phyloP scores from a whole-genome alignment of 1,139 yeast genomes.

The Saccharomyces hybrid region DNA sequence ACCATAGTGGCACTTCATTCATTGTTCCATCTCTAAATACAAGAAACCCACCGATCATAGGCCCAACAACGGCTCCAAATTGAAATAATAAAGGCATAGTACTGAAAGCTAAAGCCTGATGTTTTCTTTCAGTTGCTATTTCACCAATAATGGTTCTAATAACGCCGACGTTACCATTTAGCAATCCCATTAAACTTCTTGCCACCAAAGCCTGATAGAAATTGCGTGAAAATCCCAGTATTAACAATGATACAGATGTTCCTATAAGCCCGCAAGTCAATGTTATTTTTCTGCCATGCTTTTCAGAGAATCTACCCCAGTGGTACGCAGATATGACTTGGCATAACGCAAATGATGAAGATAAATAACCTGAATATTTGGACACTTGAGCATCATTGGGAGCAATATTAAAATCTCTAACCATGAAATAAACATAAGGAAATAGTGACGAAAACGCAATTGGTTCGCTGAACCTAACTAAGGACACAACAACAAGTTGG shows the following conservation, averaged over 20 bases:
- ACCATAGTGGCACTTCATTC: constrained; percentile 11
- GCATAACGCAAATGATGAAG: constrained; percentile 46
- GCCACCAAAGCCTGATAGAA: constrained; percentile 47
- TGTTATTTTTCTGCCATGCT: constrained; percentile 49
- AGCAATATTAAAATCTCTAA: constrained; percentile 47
- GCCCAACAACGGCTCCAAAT: constrained; percentile 51
- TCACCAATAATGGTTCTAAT: constrained; percentile 56
- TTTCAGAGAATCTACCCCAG: constrained; percentile 53
- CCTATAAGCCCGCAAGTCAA: constrained; percentile 47
- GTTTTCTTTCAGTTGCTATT: constrained; percentile 45
- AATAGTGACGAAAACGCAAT: constrained; percentile 55
- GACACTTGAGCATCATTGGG: constrained; percentile 46
- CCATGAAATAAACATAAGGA: constrained; percentile 60
- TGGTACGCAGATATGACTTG: constrained; percentile 49
- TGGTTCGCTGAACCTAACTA: constrained; percentile 52
- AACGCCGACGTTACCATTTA: constrained; percentile 58
- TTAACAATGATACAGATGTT: constrained; percentile 39
- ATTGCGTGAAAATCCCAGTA: constrained; percentile 46
- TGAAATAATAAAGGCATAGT: constrained; percentile 54
- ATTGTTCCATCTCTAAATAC: constrained; percentile 32
- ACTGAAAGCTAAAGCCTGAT: constrained; percentile 55
- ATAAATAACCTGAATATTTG: constrained; percentile 50
- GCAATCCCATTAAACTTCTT: constrained; percentile 45
- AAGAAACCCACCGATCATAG: constrained; percentile 44
- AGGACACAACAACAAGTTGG: constrained; percentile 41